Base-by-base conservation (phyloP, 306 rosid genomes). In the Lathyrus tuberosus region DNA sequence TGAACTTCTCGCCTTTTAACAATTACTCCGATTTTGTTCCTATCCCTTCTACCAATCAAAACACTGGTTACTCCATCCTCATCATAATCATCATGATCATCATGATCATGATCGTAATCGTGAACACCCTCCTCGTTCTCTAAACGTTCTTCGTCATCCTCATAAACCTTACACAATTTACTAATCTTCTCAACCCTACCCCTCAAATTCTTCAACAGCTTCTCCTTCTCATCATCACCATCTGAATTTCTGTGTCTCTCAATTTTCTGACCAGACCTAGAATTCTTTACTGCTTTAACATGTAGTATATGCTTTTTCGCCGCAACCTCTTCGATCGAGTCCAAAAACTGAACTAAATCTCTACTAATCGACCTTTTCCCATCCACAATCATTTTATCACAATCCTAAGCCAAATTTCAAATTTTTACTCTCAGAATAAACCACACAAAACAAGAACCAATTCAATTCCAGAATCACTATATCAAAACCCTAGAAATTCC, bases 171-270 rank as follows among this genome's bases (percentile, higher is more conserved):
- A 33, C 86, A 79, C 75, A 86, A 75, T 69, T 67, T 82, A 20
- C 85, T 78, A 64, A 88, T 89, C 74, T 69, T 91, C 78, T 95
- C 95, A 56, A 89, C 89, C 76, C 96, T 91, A 2, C 79, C 84
- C 86, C 79, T 83, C 82, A 95, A 80, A 60, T 86, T 86, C 76
- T 86, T 86, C 68, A 91, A 67, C 67, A 69, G 49, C 70, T 86
- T 80, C 61, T 71, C 80, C 72, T 81, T 89, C 70, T 81, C 90
- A 64, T 54, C 77, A 59, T 61, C 80, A 65, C 52, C 78, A 62
- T 49, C 78, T 10, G 76, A 8, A 37, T 69, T 70, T 80, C 83
- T 79, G 0, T 84, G 68, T 70, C 65, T 84, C 16, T 49, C 71
- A 49, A 70, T 72, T 72, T 68, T 80, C 47, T 77, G 82, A 51